Evolutionary conservation across 768 basidiomycete genomes (phyloP).

Genomic region (Leccinum uliginosum): DNA sequence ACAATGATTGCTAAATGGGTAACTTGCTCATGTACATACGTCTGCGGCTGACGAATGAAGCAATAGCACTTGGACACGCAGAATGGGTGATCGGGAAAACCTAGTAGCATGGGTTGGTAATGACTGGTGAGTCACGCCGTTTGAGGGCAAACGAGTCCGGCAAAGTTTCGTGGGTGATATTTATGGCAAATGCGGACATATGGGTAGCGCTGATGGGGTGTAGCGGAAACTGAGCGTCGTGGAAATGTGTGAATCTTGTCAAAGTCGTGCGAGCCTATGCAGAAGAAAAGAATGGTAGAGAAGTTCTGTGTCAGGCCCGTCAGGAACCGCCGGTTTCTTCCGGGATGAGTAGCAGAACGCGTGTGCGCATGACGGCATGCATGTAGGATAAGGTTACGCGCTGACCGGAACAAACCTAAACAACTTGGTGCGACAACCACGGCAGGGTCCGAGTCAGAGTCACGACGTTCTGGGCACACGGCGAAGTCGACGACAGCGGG

Average conservation of each 20-base stretch:
- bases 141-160: not conserved
- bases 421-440: not conserved
- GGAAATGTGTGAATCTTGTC: conserved; percentile 11
- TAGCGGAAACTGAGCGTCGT: conserved; percentile 14
- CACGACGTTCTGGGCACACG: not conserved
- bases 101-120: not conserved
- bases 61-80: not conserved
- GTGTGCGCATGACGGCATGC: conserved; percentile 5
- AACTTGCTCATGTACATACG: not conserved
- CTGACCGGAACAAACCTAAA: not conserved
- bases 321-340: conserved; percentile 16
- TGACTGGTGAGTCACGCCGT: not conserved
- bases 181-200: not conserved
- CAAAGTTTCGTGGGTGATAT: not conserved
- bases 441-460: not conserved
- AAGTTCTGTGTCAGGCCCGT: not conserved
- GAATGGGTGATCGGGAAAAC: not conserved
- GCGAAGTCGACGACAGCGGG: not conserved
- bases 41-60: not conserved
- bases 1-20: not conserved
- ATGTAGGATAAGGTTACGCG: not conserved
- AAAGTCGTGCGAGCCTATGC: conserved; percentile 7
- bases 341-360: not conserved
- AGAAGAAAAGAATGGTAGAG: not conserved
- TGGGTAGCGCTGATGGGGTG: not conserved